These are phyloP conservation scores for Ligustrum vulgare DNA, from an alignment of 257 asterid genomes.

Conservation along the genomic window DNA sequence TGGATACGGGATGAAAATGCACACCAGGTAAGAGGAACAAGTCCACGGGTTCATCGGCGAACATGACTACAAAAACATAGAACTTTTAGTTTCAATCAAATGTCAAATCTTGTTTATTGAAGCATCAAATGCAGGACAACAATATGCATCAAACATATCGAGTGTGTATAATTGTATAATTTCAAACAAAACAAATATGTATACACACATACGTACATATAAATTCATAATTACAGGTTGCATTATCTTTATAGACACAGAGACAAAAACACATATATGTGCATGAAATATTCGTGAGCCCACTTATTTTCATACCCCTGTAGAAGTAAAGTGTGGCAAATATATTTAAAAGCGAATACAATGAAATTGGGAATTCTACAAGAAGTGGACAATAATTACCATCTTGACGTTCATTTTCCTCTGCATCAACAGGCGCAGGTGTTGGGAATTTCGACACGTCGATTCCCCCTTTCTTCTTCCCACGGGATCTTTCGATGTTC, in stretches of 20 bases:
- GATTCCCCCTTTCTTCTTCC: too few species aligned
- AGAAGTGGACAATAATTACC: conserved; percentile 42
- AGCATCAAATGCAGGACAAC: not conserved
- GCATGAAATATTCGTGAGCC: too few species aligned
- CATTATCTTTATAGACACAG: too few species aligned
- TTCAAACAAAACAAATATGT: not conserved
- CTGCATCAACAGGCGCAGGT: conserved; percentile 55
- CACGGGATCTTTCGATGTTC: too few species aligned
- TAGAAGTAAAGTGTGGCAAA: not conserved
- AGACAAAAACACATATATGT: too few species aligned
- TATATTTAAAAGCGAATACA: not conserved
- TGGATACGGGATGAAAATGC: conserved; percentile 18
- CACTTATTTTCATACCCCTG: too few species aligned
- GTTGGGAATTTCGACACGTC: too few species aligned
- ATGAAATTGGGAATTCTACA: not conserved
- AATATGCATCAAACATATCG: not conserved
- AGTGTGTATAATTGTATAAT: not conserved
- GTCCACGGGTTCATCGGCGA: conserved; percentile 84
- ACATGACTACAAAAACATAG: conserved; percentile 63
- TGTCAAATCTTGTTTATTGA: not conserved
- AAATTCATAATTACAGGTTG: too few species aligned
- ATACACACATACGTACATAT: too few species aligned
- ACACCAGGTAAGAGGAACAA: conserved; percentile 88
- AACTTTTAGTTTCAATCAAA: conserved; percentile 15
- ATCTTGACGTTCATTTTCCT: conserved; percentile 84